These are phyloP conservation scores for Lactarius indigo DNA, from an alignment of 768 basidiomycete species.

Conservation along the genomic window DNA sequence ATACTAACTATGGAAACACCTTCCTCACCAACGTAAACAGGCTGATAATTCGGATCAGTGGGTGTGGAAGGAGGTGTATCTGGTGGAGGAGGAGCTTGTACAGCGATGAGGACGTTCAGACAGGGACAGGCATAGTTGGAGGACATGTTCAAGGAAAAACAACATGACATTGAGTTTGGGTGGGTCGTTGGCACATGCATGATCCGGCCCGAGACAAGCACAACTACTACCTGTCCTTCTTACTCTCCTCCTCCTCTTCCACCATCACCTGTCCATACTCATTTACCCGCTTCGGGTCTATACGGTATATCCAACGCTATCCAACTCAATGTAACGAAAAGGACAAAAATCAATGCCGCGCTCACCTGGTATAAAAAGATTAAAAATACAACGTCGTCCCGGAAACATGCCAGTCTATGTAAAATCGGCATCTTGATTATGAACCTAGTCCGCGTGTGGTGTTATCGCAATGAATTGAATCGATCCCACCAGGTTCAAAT, in stretches of 20 bases:
- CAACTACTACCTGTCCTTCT: slow-evolving; percentile 35
- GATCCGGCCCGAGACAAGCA: slow-evolving; percentile 4
- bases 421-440: slow-evolving; percentile 97
- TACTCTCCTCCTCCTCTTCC: slow-evolving; percentile 34
- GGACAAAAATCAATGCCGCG: not conserved
- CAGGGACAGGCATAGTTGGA: slow-evolving; percentile 58
- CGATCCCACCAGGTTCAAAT: slow-evolving; percentile 14
- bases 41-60: slow-evolving; percentile 43
- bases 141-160: slow-evolving; percentile 22
- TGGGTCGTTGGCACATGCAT: not conserved
- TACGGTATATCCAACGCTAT: slow-evolving; percentile 95
- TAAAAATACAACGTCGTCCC: slow-evolving; percentile 88
- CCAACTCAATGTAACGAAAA: slow-evolving; percentile 24
- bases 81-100: slow-evolving; percentile 30
- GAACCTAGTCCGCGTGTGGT: slow-evolving; percentile 49
- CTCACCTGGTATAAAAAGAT: slow-evolving; percentile 89
- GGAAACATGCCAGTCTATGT: slow-evolving; percentile 87
- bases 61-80: slow-evolving; percentile 18
- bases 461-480: slow-evolving; percentile 12
- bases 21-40: slow-evolving; percentile 61
- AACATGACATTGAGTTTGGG: not conserved
- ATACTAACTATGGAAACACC: slow-evolving; percentile 62
- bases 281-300: slow-evolving; percentile 92
- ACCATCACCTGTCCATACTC: slow-evolving; percentile 89
- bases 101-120: slow-evolving; percentile 61